Base-by-base conservation (phyloP, 352 stramenopile genomes). In the Elongisporangium senticosum region DNA sequence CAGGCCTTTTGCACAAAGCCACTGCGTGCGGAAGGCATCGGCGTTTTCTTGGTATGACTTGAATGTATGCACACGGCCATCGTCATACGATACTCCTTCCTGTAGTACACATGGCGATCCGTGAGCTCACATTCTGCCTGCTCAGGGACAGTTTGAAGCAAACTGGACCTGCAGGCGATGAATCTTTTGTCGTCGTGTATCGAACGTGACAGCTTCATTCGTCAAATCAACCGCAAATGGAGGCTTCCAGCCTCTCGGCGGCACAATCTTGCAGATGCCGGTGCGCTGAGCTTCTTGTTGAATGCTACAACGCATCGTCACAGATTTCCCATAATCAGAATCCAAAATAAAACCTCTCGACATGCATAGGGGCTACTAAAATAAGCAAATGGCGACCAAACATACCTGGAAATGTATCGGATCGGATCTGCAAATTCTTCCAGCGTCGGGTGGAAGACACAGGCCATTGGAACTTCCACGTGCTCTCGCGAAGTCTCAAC, bases 181-280 rank as follows among this genome's bases (percentile, higher is more conserved):
- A 53, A 99, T 86, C 23, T 86, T 87, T 77, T 99, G 97, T 53
- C 93, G 72, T 40, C 97, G 96, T 33, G 97, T 99, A 55, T 88
- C 77, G 64, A 99, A 98, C 3, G 62, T 53, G 53, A 79, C 59
- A 50, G 59, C 55, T 7, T 77, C 61, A 52, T 85, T 39, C 53
- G 93, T 67, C 19, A 93, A 53, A 51, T 94, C 63, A 26, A 93
- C 78, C n/a, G 75, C 71, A 61, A 86, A 90, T 15, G 72, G 60
- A 8, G 90, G 92, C 19, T 89, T 89, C 94, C 94, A 99, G 13
- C 93, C 96, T n/a, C 68, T 63, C 0, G 97, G 97, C 43, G 97
- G 97, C 1, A 99, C 92, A 64, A 99, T 99, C 74, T 99, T 99
- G 71, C 87, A 98, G 55, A 99, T 98, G n/a, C 96, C 97, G 62